Percentiles rank a stretch among this genome's conserved stretches.
Evolutionary conservation across 2,329 filamentous ascomycete species (phyloP).

Genomic region (Aspergillus brunneoviolaceus): DNA sequence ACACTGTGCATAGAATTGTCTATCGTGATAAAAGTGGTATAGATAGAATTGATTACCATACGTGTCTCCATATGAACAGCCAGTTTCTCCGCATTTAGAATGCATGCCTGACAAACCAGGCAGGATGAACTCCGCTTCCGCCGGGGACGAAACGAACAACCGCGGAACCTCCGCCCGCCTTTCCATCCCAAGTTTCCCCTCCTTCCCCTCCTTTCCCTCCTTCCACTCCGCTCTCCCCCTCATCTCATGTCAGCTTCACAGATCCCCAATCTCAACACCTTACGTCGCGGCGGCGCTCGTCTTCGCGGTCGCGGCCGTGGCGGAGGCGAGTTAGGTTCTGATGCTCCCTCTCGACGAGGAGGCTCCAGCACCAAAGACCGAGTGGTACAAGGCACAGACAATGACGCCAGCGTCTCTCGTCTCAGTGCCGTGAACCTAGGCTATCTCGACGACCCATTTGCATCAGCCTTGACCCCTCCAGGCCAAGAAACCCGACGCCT

Average conservation of each 20-base stretch:
- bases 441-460: conserved; percentile 81
- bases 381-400: conserved; percentile 84
- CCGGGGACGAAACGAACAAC: not conserved
- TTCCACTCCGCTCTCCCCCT: conserved; percentile 15
- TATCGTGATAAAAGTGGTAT: not conserved
- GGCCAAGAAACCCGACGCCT: conserved; percentile 60
- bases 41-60: conserved; percentile 4
- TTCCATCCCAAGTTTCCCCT: conserved; percentile 18
- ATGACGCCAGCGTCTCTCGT: conserved; percentile 84
- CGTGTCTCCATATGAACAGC: not conserved
- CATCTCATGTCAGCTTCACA: conserved; percentile 64
- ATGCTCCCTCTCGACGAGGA: conserved; percentile 24
- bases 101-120: not conserved
- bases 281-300: conserved; percentile 52
- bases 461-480: conserved; percentile 63
- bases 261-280: conserved; percentile 74
- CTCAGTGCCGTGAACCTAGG: conserved; percentile 83
- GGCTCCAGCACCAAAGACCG: conserved; percentile 58
- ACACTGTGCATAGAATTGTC: not conserved
- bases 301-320: conserved; percentile 48
- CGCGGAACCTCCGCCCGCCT: conserved; percentile 18
- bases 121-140: not conserved
- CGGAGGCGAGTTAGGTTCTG: conserved; percentile 24
- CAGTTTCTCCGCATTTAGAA: not conserved
- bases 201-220: conserved; percentile 15